Conservation (phyloP, 2,329 filamentous ascomycete species). For the Neofusicoccum sp. region DNA sequence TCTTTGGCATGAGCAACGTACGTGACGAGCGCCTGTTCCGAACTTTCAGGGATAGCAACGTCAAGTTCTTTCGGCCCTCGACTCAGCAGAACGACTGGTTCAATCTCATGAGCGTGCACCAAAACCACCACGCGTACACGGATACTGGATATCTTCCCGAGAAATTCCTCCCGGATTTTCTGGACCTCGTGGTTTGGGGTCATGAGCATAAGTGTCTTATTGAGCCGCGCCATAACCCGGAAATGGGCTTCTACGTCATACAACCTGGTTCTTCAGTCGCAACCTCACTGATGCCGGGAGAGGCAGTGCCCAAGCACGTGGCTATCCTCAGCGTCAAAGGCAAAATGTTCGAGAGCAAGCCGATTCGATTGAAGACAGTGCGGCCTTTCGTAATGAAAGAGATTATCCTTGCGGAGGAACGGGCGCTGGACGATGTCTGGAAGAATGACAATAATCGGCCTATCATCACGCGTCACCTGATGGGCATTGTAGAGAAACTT, state of each 20-base stretch:
- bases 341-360: constrained; percentile 74
- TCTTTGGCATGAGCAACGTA: constrained; percentile 95
- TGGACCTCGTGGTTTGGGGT: constrained; percentile 92
- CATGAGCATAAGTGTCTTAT: constrained; percentile 97
- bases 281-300: constrained; percentile 84
- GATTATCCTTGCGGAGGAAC: constrained; percentile 72
- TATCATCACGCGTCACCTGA: constrained; percentile 74
- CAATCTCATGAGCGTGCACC: constrained; percentile 90
- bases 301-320: constrained; percentile 88
- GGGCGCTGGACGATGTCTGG: constrained; percentile 72
- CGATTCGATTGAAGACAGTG: constrained; percentile 81
- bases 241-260: constrained; percentile 93
- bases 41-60: constrained; percentile 87
- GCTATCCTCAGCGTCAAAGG: constrained; percentile 82
- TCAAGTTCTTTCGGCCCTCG: constrained; percentile 86
- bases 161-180: constrained; percentile 84
- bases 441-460: constrained; percentile 80
- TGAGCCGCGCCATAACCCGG: constrained; percentile 75
- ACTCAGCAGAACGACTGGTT: constrained; percentile 88
- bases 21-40: constrained; percentile 92
- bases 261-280: constrained; percentile 96
- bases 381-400: constrained; percentile 88
- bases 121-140: constrained; percentile 91
- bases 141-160: constrained; percentile 93
- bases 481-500: constrained; percentile 76